Conservation (phyloP, 2,329 filamentous ascomycete genomes). For the Penicillium sp. region DNA sequence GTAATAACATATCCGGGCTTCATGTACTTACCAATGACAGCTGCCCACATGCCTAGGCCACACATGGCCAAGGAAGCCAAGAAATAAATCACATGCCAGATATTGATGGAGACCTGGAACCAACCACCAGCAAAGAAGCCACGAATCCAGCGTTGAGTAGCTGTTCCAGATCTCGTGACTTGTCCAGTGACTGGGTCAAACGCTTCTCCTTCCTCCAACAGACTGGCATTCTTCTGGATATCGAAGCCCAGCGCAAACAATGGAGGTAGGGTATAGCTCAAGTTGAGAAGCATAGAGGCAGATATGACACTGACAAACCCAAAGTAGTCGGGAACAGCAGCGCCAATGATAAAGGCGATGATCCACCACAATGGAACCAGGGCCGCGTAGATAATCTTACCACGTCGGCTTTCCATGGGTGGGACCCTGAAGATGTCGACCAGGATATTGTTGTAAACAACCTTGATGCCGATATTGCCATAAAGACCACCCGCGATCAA, state of each 20-base stretch:
- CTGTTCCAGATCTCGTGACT: conserved; percentile 10
- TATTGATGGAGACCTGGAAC: conserved; percentile 23
- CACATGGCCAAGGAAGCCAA: conserved; percentile 25
- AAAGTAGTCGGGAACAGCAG: conserved; percentile 46
- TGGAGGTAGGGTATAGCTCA: conserved; percentile 51
- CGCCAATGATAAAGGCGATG: conserved; percentile 46
- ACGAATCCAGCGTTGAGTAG: conserved; percentile 14
- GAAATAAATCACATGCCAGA: conserved; percentile 28
- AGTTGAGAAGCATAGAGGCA: conserved; percentile 47
- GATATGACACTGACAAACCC: conserved; percentile 42
- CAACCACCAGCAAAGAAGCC: conserved; percentile 26
- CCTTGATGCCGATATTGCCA: conserved; percentile 45
- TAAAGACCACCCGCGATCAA: conserved; percentile 42
- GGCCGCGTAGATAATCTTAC: conserved; percentile 41
- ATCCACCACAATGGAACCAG: conserved; percentile 47
- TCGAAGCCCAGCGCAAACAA: conserved; percentile 31
- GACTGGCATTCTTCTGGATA: conserved; percentile 29
- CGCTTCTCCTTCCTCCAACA: conserved; percentile 24
- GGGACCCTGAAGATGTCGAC: conserved; percentile 44
- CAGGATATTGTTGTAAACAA: conserved; percentile 48
- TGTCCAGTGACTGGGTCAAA: conserved; percentile 20
- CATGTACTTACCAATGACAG: conserved; percentile 20
- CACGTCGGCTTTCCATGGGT: conserved; percentile 36
- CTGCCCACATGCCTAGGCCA: conserved; percentile 28
- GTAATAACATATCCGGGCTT: background rate